Evolutionary conservation across 202 grass and related monocot genomes (phyloP).

Genomic region (Elaeis oleifera): DNA sequence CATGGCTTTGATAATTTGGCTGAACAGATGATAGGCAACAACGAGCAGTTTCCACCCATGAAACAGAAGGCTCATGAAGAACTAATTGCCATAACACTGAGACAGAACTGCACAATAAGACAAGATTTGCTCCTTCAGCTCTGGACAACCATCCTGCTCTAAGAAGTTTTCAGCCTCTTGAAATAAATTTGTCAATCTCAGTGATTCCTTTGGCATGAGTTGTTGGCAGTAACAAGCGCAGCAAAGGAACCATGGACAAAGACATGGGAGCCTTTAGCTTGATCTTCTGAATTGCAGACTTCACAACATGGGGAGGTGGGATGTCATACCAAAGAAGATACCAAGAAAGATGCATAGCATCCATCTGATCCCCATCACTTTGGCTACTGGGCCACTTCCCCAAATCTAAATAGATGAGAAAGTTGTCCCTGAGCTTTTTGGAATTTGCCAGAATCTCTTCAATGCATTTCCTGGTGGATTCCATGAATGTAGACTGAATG

Average conservation of each 20-base stretch:
- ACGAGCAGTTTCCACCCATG: too few species aligned
- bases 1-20: too few species aligned
- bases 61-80: too few species aligned
- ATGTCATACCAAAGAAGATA: slow-evolving; percentile 92
- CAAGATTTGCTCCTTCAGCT: too few species aligned
- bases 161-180: slow-evolving; percentile 8
- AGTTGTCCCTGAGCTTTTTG: slow-evolving; percentile 29
- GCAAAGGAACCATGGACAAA: slow-evolving; percentile 58
- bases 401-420: slow-evolving; percentile 45
- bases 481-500: slow-evolving; percentile 64
- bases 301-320: slow-evolving; percentile 55
- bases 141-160: background rate
- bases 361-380: slow-evolving; percentile 21
- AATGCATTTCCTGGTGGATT: slow-evolving; percentile 61
- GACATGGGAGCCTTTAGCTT: slow-evolving; percentile 16
- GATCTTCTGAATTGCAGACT: slow-evolving; percentile 37
- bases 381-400: slow-evolving; percentile 50
- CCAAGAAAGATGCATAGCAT: slow-evolving; percentile 60
- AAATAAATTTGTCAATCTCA: slow-evolving; percentile 51
- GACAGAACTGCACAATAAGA: too few species aligned
- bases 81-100: too few species aligned
- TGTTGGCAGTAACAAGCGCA: slow-evolving; percentile 49
- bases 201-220: slow-evolving; percentile 51
- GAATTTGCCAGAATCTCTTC: slow-evolving; percentile 46
- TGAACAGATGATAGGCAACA: too few species aligned